Evolutionary conservation across 192 early-diverging fungal species (phyloP).

Genomic region (Oehlia diaphana): DNA sequence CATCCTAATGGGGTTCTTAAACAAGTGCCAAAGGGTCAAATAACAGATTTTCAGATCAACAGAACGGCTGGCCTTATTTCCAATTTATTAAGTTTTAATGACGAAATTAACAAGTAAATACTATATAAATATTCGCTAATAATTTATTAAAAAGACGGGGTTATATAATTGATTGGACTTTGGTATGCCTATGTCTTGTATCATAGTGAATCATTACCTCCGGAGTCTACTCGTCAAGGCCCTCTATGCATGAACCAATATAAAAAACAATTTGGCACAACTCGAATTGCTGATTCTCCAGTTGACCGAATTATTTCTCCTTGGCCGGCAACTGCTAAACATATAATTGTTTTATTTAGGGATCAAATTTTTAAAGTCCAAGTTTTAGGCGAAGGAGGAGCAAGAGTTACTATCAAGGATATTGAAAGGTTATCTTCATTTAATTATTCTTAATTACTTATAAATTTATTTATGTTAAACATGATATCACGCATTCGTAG

Average conservation of each 20-base stretch:
- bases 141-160: neutral
- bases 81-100: constrained; percentile 72
- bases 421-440: constrained; percentile 39
- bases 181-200: neutral
- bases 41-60: constrained; percentile 75
- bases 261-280: constrained; percentile 80
- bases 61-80: constrained; percentile 75
- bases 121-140: neutral
- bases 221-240: constrained; percentile 66
- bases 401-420: constrained; percentile 54
- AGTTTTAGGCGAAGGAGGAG: constrained; percentile 67
- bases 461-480: neutral
- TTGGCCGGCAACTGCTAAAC: constrained; percentile 72
- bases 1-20: constrained; percentile 47
- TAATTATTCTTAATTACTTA: neutral
- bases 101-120: constrained; percentile 61
- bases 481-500: constrained; percentile 9
- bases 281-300: constrained; percentile 67
- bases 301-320: constrained; percentile 71
- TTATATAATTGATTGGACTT: neutral
- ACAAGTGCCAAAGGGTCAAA: constrained; percentile 44
- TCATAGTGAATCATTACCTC: constrained; percentile 50
- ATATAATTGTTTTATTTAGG: constrained; percentile 84
- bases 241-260: constrained; percentile 97
- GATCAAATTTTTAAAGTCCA: constrained; percentile 84